Evolutionary conservation across 2,329 filamentous ascomycete species (phyloP).

Genomic region (Exophiala mesophila): DNA sequence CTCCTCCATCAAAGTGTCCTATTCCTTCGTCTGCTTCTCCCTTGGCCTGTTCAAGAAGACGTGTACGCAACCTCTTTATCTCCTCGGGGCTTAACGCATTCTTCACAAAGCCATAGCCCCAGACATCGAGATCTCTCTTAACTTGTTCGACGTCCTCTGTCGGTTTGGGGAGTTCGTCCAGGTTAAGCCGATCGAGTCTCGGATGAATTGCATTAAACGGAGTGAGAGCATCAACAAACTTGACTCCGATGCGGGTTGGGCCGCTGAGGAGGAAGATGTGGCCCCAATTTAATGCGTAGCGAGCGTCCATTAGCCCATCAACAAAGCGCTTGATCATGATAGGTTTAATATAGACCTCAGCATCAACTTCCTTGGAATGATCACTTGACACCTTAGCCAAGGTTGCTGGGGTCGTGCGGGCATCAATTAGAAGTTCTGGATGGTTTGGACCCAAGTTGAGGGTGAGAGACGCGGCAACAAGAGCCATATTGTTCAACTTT

Average conservation of each 20-base stretch:
- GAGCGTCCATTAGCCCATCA: constrained; percentile 7
- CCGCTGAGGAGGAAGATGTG: constrained; percentile 6
- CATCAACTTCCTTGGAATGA: neutral
- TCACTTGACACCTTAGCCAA: neutral
- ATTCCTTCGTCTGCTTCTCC: constrained; percentile 6
- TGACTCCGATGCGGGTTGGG: constrained; percentile 5
- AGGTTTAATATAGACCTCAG: constrained; percentile 5
- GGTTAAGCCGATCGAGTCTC: constrained; percentile 2
- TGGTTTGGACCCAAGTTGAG: constrained; percentile 5
- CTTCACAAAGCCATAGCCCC: constrained; percentile 10
- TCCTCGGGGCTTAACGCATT: constrained; percentile 5
- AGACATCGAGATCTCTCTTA: constrained; percentile 4
- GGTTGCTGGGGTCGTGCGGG: constrained; percentile 3
- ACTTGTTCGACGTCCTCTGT: constrained; percentile 8
- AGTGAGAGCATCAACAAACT: constrained; percentile 8
- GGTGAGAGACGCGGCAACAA: constrained; percentile 2
- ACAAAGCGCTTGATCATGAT: constrained; percentile 8
- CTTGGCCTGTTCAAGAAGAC: constrained; percentile 5
- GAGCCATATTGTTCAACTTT: constrained; percentile 5
- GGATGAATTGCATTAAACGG: constrained; percentile 9
- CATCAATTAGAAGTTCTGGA: constrained; percentile 4
- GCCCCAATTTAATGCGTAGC: constrained; percentile 9
- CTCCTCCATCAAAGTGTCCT: constrained; percentile 8
- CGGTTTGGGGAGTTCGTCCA: constrained; percentile 2
- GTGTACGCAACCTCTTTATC: neutral